Evolutionary conservation across 23 red algal genomes (phyloP).

Genomic region (Porphyridium purpureum): DNA sequence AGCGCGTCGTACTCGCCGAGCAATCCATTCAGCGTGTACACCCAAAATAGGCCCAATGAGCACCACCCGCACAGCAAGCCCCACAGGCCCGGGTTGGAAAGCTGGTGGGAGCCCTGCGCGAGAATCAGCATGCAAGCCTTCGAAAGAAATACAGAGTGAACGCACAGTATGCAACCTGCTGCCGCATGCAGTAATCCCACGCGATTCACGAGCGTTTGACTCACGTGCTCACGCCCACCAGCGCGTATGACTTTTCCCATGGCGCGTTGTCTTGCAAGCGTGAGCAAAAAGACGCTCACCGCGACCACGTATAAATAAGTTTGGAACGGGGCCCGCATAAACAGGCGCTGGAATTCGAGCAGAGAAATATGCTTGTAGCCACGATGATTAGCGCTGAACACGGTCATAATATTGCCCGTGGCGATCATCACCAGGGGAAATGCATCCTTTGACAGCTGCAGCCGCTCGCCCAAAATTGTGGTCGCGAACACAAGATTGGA

Average conservation of each 20-base stretch:
- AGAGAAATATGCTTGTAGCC: too few relatives aligned
- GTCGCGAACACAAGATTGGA: slow-evolving; percentile 45
- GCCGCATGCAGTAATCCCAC: slow-evolving; percentile 36
- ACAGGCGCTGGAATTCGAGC: slow-evolving; percentile 23
- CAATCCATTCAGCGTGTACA: slow-evolving; percentile 48
- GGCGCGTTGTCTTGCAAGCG: slow-evolving; percentile 4
- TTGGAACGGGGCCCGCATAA: slow-evolving; percentile 20
- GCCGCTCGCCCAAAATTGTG: slow-evolving; percentile 26
- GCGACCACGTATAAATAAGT: slow-evolving; percentile 20
- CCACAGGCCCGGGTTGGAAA: slow-evolving; percentile 28
- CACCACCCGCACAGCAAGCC: slow-evolving; percentile 26
- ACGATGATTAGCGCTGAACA: slow-evolving; percentile 27
- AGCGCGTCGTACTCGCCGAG: slow-evolving; percentile 40
- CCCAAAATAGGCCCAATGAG: slow-evolving; percentile 39
- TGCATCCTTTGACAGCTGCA: slow-evolving; percentile 17
- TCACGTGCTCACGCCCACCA: slow-evolving; percentile 22
- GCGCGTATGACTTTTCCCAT: slow-evolving; percentile 13
- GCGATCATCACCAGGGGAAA: slow-evolving; percentile 29
- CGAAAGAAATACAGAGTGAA: slow-evolving; percentile 36
- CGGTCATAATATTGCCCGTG: slow-evolving; percentile 39
- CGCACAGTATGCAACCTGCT: slow-evolving; percentile 38
- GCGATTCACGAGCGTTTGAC: slow-evolving; percentile 22
- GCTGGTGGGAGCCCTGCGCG: slow-evolving; percentile 27
- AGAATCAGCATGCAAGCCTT: slow-evolving; percentile 36
- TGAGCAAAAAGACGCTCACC: slow-evolving; percentile 10